Conservation (phyloP, 2,329 filamentous ascomycete species). For the Aspergillus hortae region DNA sequence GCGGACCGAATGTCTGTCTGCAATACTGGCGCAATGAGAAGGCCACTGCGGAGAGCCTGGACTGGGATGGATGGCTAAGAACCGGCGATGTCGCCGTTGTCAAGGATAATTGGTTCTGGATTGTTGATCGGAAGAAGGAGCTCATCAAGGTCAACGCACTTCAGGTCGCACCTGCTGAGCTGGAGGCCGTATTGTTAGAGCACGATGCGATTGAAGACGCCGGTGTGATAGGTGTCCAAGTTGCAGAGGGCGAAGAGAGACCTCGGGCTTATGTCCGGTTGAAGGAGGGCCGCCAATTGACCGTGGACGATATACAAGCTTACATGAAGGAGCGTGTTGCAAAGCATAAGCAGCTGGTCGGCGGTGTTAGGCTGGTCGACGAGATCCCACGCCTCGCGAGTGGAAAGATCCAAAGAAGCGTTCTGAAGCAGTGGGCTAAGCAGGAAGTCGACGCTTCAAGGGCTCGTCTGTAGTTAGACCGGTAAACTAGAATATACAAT, state of each 20-base stretch:
- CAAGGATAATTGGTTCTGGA: slow-evolving; percentile 11
- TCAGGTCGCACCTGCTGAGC: slow-evolving; percentile 37
- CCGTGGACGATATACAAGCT: slow-evolving; percentile 11
- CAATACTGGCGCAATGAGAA: slow-evolving; percentile 42
- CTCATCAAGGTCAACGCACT: slow-evolving; percentile 34
- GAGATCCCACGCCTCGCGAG: slow-evolving; percentile 56
- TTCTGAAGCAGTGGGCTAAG: slow-evolving; percentile 8
- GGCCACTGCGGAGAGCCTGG: slow-evolving; percentile 33
- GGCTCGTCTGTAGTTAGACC: neutral
- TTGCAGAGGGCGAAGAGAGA: slow-evolving; percentile 45
- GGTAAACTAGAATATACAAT: neutral
- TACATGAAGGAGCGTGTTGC: slow-evolving; percentile 48
- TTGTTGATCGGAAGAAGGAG: slow-evolving; percentile 30
- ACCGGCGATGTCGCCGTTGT: slow-evolving; percentile 31
- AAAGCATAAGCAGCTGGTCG: slow-evolving; percentile 52
- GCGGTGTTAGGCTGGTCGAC: slow-evolving; percentile 54
- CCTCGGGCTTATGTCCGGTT: slow-evolving; percentile 53
- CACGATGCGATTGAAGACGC: slow-evolving; percentile 35
- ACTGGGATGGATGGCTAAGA: slow-evolving; percentile 24
- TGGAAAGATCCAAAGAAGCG: slow-evolving; percentile 57
- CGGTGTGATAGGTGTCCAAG: slow-evolving; percentile 39
- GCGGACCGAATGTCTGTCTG: slow-evolving; percentile 21
- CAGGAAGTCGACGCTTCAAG: neutral
- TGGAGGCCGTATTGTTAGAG: slow-evolving; percentile 34
- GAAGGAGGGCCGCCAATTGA: slow-evolving; percentile 39